A percentile compares a stretch with the other conserved stretches of the same genome.
Evolutionary conservation across 2,329 filamentous ascomycete species (phyloP).

Genomic region (Neofusicoccum ribis): DNA sequence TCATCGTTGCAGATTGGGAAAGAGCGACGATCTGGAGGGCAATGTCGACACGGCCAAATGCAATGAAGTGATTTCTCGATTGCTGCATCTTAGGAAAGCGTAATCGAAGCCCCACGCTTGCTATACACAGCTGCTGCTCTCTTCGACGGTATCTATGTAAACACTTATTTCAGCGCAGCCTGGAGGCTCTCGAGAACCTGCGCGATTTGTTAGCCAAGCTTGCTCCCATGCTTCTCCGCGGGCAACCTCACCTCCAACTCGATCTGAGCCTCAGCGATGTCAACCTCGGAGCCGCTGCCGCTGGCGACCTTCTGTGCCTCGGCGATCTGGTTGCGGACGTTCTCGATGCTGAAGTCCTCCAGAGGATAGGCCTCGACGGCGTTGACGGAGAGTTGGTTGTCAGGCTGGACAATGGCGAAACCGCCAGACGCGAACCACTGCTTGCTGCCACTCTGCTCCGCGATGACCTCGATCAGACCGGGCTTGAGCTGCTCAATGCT

Average conservation of each 20-base stretch:
- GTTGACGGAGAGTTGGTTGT: conserved; percentile 95
- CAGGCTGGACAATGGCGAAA: conserved; percentile 94
- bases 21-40: not conserved
- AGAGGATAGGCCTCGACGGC: conserved; percentile 92
- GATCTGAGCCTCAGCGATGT: conserved; percentile 98
- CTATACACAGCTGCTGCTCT: conserved; percentile 36
- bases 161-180: conserved; percentile 70
- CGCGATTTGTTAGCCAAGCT: conserved; percentile 37
- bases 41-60: not conserved
- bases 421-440: conserved; percentile 98
- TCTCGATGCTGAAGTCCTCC: conserved; percentile 93
- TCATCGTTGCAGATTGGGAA: not conserved
- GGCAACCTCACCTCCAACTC: conserved; percentile 80
- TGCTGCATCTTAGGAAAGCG: conserved; percentile 25
- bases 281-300: conserved; percentile 90
- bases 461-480: conserved; percentile 89
- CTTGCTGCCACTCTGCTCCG: conserved; percentile 83
- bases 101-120: conserved; percentile 27
- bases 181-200: conserved; percentile 83
- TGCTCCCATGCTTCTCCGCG: conserved; percentile 35
- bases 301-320: conserved; percentile 94
- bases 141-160: conserved; percentile 47
- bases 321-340: conserved; percentile 83
- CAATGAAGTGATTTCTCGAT: conserved; percentile 4
- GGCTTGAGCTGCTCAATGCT: conserved; percentile 99